Percentiles rank a stretch among this genome's conserved stretches.
Conservation (phyloP, 176 grass and related monocot genomes). For the Zea luxurians region DNA sequence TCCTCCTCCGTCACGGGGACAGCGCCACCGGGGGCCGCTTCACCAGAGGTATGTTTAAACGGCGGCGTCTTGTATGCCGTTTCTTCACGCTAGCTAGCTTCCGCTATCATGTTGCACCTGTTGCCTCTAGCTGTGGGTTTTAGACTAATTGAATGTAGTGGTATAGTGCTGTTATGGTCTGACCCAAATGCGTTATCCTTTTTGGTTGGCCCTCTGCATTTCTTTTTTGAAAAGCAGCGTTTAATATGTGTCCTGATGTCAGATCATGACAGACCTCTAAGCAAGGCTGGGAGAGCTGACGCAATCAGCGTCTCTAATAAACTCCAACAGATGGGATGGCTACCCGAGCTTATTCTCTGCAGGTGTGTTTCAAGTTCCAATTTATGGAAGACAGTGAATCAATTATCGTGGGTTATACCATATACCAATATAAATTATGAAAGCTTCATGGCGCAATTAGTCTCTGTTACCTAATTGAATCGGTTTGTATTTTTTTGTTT, state of each 20-base stretch:
- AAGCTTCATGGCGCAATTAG: background rate
- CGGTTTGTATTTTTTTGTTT: background rate
- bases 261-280: constrained; percentile 93
- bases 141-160: background rate
- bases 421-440: background rate
- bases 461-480: constrained; percentile 8
- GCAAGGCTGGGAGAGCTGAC: constrained; percentile 62
- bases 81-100: background rate
- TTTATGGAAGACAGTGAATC: constrained; percentile 1
- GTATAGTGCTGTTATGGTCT: background rate
- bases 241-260: constrained; percentile 9
- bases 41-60: constrained; percentile 51
- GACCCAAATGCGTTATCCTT: background rate
- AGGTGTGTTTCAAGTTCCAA: constrained; percentile 46
- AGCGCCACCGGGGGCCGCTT: constrained; percentile 56
- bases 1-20: constrained; percentile 86
- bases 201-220: constrained; percentile 22
- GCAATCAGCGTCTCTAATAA: constrained; percentile 79
- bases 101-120: background rate
- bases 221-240: background rate
- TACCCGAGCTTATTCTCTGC: constrained; percentile 83
- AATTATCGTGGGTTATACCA: background rate
- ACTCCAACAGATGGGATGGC: constrained; percentile 84
- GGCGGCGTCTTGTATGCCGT: background rate
- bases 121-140: background rate